These are phyloP conservation scores for Heteromeles arbutifolia DNA, from an alignment of 306 rosid genomes.

Conservation along the genomic window DNA sequence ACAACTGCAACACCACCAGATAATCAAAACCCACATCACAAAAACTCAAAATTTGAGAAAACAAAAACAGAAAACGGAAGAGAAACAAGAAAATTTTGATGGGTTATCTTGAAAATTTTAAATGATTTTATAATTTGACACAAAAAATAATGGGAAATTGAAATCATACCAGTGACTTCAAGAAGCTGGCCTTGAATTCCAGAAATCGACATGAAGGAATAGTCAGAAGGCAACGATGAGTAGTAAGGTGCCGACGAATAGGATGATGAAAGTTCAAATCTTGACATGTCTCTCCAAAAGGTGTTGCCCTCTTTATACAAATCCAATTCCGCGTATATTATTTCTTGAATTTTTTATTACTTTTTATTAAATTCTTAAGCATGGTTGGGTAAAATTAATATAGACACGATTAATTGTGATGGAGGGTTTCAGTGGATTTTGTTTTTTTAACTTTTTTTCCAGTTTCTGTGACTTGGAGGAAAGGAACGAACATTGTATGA, in stretches of 20 bases:
- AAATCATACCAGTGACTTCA: slow-evolving; percentile 58
- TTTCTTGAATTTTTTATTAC: background rate
- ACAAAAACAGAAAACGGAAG: background rate
- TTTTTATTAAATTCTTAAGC: background rate
- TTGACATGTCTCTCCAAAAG: background rate
- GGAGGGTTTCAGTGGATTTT: background rate
- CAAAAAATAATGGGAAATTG: background rate
- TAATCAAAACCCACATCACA: background rate
- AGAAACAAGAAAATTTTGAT: background rate
- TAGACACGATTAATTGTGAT: background rate
- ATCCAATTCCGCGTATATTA: background rate
- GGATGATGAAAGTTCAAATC: background rate
- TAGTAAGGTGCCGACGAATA: background rate
- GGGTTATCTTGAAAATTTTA: background rate
- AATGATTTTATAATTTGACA: background rate
- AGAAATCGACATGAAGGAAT: slow-evolving; percentile 41
- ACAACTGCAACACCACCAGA: slow-evolving; percentile 38
- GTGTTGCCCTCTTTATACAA: background rate
- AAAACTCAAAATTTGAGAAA: background rate
- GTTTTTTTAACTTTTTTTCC: background rate
- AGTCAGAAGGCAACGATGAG: background rate
- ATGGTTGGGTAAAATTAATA: background rate
- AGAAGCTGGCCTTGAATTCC: slow-evolving; percentile 67
- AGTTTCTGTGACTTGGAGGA: background rate
- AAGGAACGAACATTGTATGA: background rate